These are phyloP conservation scores for Gonium pectorale DNA, from an alignment of 139 green algal species.

Conservation along the genomic window DNA sequence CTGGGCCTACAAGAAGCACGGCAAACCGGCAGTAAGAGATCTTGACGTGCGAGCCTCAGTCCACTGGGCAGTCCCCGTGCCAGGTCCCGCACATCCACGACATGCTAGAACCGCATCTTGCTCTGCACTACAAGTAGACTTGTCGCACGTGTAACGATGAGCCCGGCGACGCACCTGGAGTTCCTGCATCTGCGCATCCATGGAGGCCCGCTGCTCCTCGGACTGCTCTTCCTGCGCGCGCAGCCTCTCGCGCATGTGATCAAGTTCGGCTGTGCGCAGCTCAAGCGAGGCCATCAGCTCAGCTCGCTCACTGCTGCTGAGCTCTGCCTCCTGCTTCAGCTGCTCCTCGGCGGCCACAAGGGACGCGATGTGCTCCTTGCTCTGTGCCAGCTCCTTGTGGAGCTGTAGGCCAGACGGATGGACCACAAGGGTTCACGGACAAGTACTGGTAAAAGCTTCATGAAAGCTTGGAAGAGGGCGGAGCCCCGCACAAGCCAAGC, in stretches of 20 bases:
- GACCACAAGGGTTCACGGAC: not conserved
- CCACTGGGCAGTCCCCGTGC: no score
- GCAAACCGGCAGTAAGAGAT: no score
- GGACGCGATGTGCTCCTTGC: constrained; percentile 18
- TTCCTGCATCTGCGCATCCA: not conserved
- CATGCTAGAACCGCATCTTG: no score
- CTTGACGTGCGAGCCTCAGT: no score
- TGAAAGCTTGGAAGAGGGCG: no score
- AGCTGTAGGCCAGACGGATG: constrained; percentile 7
- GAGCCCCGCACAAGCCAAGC: no score
- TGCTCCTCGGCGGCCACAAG: constrained; percentile 20
- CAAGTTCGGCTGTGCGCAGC: not conserved
- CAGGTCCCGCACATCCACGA: no score
- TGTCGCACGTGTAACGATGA: no score
- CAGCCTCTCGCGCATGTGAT: constrained; percentile 30
- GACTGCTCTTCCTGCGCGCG: not conserved
- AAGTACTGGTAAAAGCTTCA: no score
- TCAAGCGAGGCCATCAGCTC: constrained; percentile 16
- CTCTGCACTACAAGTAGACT: no score
- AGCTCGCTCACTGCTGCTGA: not conserved
- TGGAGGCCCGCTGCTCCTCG: not conserved
- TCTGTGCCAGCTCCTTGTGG: constrained; percentile 20
- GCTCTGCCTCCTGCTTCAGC: constrained; percentile 2
- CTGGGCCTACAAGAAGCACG: no score
- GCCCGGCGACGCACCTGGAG: constrained; percentile 5